phyloP scores from a whole-genome alignment of 2,329 filamentous ascomycete genomes.

The Monosporascus ibericus region DNA sequence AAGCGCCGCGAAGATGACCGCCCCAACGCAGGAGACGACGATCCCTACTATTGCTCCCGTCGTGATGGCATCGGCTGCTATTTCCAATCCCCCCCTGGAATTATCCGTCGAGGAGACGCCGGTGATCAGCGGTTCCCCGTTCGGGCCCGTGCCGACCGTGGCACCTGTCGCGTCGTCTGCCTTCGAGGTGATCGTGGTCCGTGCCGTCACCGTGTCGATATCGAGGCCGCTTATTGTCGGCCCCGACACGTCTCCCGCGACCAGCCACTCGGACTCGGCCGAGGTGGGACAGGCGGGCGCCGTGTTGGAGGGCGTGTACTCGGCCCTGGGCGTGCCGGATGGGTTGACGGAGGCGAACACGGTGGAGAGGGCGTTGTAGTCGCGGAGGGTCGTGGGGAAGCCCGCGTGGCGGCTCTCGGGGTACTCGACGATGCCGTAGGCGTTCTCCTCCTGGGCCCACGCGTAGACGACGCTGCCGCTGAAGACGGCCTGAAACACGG shows the following conservation, averaged over 20 bases:
- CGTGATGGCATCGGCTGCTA: background rate
- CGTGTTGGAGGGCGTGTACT: conserved; percentile 54
- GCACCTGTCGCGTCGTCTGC: background rate
- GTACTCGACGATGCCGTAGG: conserved; percentile 29
- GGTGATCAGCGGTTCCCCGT: no score
- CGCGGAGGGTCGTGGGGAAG: conserved; percentile 44
- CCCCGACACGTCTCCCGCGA: background rate
- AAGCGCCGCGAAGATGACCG: background rate
- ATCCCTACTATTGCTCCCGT: background rate
- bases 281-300: conserved; percentile 24
- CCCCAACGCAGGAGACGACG: background rate
- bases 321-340: conserved; percentile 46
- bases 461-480: conserved; percentile 52
- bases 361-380: conserved; percentile 53
- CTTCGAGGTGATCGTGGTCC: background rate
- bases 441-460: conserved; percentile 39
- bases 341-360: conserved; percentile 51
- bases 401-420: conserved; percentile 33
- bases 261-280: background rate
- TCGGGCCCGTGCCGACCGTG: no score
- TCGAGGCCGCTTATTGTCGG: background rate
- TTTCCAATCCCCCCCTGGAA: background rate
- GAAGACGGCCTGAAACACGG: conserved; percentile 51
- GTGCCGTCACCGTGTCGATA: background rate
- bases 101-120: no score